Base-by-base conservation (phyloP, 495 filamentous ascomycete species). In the Trichoderma reesei region DNA sequence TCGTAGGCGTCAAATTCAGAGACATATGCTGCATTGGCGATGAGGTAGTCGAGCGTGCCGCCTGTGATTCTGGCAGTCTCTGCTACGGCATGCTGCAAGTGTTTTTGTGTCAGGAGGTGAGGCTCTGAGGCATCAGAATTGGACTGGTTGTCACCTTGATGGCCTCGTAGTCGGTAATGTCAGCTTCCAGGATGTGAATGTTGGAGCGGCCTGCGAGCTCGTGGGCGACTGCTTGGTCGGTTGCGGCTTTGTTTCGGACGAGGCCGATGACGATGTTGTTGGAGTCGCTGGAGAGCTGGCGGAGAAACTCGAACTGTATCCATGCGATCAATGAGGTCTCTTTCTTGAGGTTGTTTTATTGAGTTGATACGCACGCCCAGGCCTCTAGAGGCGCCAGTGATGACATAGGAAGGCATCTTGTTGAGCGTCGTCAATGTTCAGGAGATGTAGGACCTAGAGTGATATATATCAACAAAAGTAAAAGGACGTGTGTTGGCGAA, bases 21-120 rank as follows among this genome's bases (percentile, higher is more conserved):
- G 10, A 34, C 16, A 11, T 41, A 41, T n/a, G 61, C 82, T 0
- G 75, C 81, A 64, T 84, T 83, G 64, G 82, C 81, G 46, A 86
- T 78, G 31, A 86, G 67, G 41, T 79, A 73, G 65, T 85, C 83
- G 0, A 85, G 72, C 0, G 68, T 73, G 60, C 78, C 77, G 16
- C 73, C 76, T 6, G 72, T 73, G 33, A 81, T 72, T 10, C 69
- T 67, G 8, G 69, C 61, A 20, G 75, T 72, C 33, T 70, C 48
- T 3, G 68, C 66, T 1, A 71, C 78, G 4, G 79, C 79, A 63
- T 69, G 66, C 31, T 62, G 18, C 54, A 20, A 16, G 11, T 38
- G 0, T 26, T 26, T 0, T 26, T 1, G 26, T 26, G 26, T 26
- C 26, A 26, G 26, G 26, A 26, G 1, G 0, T 26, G 26, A 26